Base-by-base conservation (phyloP, 805 yeast species). In the Candida fluviatilis region DNA sequence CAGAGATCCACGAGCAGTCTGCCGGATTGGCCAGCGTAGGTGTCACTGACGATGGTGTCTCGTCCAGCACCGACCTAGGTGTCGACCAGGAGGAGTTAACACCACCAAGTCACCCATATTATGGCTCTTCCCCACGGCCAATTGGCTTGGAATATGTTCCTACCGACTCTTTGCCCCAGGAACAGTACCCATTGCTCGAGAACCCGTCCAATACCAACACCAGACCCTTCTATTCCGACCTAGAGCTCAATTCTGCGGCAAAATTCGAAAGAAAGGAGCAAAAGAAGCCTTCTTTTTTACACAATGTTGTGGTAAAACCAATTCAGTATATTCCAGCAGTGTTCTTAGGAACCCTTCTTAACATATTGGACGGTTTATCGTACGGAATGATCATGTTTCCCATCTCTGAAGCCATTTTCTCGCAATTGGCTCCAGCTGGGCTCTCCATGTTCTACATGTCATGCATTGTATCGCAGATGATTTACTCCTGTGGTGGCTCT, bases 351-450 rank as follows among this genome's bases (percentile, higher is more conserved):
- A 68, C 88, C 0, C 62, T 93, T 32, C 68, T 93, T 31, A 93
- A 93, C 56, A 83, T 93, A 32, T 72, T 93, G 35, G 99, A 93
- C 59, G 99, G 95, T 0, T 70, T 93, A 35, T 87, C 96, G 0
- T 93, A 93, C 58, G 99, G 99, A 35, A 90, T 93, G 97, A 93
- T 93, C 55, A 79, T 93, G 69, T 93, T 93, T 64, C 99, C 99
- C 0, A 74, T 90, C 25, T 83, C 95, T 27, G 89, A 83, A 45
- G 75, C 89, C 1, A 57, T 83, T 0, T 93, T 93, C 54, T 68
- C 88, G 2, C 69, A 75, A 8, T 64, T 93, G 55, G 98, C 93
- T 0, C 87, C 96, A 1, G 76, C 87, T 1, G 99, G 99, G 0
- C 58, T 93, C 30, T 84, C 97, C 1, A 85, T 93, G 93, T 93